Base-by-base conservation (phyloP, 768 basidiomycete genomes). In the Austroboletus eburneus region DNA sequence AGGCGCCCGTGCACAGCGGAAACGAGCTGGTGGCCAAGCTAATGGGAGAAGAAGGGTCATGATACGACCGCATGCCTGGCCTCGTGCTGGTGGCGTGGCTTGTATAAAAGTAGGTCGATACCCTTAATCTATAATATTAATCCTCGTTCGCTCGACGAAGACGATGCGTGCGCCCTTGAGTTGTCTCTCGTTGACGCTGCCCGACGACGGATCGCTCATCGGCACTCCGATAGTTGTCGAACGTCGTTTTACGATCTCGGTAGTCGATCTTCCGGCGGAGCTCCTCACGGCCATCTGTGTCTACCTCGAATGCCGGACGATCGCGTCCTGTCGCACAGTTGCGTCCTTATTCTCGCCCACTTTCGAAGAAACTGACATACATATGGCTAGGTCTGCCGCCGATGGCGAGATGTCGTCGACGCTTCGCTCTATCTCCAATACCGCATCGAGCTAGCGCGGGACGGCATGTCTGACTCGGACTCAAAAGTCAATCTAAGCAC, bases 11-110 rank as follows among this genome's bases (percentile, higher is more conserved):
- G 51, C 78, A 83, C 51, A 73, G 77, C 43, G 83, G 78, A 22
- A 83, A 81, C 34, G 84, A 88, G 57, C 72, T 78, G 24, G 70
- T 91, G 45, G 83, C 85, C 44, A 80, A 75, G 59, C 77, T 90
- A 68, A 70, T 86, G 63, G 83, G 80, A 1, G 75, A 75, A 46
- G 66, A 68, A 1, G 48, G 48, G 5, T 2, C 55, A 18, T 61
- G 55, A 43, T 59, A 34, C 30, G 17, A 10, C n/a, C n/a, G n/a
- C n/a, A n/a, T n/a, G n/a, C n/a, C n/a, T n/a, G 22, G 6, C 35
- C 29, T 29, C 29, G 29, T 29, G 29, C 13, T 29, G 7, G 29
- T 29, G 8, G 7, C 29, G 13, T 29, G 29, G 8, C 13, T 7
- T 29, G 13, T 13, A 29, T 29, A 29, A 29, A 29, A 29, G 13